Evolutionary conservation across 495 filamentous ascomycete species (phyloP).

Genomic region (Oidiodendron maius): DNA sequence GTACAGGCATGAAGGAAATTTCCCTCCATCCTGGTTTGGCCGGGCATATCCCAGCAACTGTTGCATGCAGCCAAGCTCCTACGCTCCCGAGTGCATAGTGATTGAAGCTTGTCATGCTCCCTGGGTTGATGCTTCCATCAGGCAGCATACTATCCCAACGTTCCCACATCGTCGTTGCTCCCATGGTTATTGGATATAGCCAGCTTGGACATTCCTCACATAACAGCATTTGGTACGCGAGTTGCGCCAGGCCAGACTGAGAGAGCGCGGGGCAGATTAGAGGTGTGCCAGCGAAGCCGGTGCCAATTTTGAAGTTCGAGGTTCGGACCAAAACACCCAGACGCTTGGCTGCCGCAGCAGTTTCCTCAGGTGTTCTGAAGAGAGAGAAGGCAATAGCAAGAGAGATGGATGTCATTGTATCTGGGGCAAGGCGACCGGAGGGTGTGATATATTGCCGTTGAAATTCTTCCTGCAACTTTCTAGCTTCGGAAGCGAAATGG

Average conservation of each 20-base stretch:
- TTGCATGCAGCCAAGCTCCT: slow-evolving; percentile 11
- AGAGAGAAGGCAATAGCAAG: slow-evolving; percentile 41
- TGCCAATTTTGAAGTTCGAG: slow-evolving; percentile 40
- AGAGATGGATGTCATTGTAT: slow-evolving; percentile 42
- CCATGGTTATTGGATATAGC: slow-evolving; percentile 46
- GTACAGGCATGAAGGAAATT: slow-evolving; percentile 11
- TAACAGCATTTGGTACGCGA: slow-evolving; percentile 25
- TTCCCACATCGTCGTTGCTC: slow-evolving; percentile 48
- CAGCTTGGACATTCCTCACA: slow-evolving; percentile 35
- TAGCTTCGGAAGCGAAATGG: slow-evolving; percentile 24
- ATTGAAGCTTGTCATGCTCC: slow-evolving; percentile 50
- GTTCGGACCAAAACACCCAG: slow-evolving; percentile 32
- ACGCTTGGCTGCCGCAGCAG: slow-evolving; percentile 14
- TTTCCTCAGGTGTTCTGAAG: slow-evolving; percentile 27
- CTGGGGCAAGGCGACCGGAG: slow-evolving; percentile 31
- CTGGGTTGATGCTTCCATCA: slow-evolving; percentile 44
- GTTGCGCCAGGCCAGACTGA: slow-evolving; percentile 24
- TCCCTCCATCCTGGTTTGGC: slow-evolving; percentile 14
- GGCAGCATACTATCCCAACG: slow-evolving; percentile 49
- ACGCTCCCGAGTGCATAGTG: slow-evolving; percentile 39
- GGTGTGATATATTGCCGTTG: slow-evolving; percentile 34
- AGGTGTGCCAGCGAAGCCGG: slow-evolving; percentile 51
- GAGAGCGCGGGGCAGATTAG: slow-evolving; percentile 39
- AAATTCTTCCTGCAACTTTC: slow-evolving; percentile 29
- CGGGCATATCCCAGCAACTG: slow-evolving; percentile 7